These are phyloP conservation scores for Fusarium sp. DNA, from an alignment of 2,329 filamentous ascomycete genomes.

Conservation along the genomic window DNA sequence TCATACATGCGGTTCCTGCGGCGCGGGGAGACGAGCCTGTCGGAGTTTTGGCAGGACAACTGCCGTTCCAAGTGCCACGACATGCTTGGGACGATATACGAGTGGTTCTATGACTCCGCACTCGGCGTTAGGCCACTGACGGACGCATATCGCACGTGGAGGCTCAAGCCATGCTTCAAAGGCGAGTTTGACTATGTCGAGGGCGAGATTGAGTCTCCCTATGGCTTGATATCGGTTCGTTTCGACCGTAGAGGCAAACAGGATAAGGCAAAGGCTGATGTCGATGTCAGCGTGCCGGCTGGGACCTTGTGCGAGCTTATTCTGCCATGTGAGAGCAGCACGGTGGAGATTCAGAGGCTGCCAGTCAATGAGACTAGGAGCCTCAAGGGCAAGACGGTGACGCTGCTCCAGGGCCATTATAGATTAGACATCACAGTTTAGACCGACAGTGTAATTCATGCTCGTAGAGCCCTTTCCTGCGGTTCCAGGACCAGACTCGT, in stretches of 20 bases:
- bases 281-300: constrained; percentile 32
- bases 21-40: constrained; percentile 55
- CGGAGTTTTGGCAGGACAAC: constrained; percentile 57
- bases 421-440: constrained; percentile 29
- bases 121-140: constrained; percentile 50
- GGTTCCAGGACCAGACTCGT: neutral
- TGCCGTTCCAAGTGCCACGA: constrained; percentile 58
- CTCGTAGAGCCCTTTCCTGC: neutral
- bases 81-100: constrained; percentile 60
- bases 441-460: neutral
- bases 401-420: constrained; percentile 32
- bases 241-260: constrained; percentile 28
- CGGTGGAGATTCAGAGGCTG: constrained; percentile 21
- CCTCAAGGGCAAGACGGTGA: constrained; percentile 15
- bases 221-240: constrained; percentile 45
- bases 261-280: constrained; percentile 10
- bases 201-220: constrained; percentile 52
- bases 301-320: constrained; percentile 36
- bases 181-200: constrained; percentile 53
- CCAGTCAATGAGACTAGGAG: neutral
- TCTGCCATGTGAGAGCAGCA: constrained; percentile 25
- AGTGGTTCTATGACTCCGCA: constrained; percentile 58
- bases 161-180: constrained; percentile 50
- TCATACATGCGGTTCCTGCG: constrained; percentile 60
- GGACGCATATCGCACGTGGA: constrained; percentile 54